Evolutionary conservation across 129 eudicot species (phyloP), one percentile per base, ranked within the genome.

Genomic region (Calendula officinalis): DNA sequence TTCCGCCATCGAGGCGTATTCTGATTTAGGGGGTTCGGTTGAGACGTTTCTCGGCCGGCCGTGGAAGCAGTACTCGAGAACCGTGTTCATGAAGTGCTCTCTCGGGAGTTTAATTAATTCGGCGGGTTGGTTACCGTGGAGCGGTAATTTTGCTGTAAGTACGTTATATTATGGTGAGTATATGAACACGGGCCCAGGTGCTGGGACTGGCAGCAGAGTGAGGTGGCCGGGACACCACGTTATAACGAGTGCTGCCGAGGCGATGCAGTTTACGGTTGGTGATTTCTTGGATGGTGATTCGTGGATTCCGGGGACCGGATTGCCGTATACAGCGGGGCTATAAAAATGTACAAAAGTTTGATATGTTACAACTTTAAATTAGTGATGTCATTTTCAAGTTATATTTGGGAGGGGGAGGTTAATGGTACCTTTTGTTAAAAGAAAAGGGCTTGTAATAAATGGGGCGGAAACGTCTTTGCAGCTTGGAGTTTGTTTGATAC

Each of bases 121-220:
- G 11, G 80, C 77, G 6, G 95, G 95, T 15, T 87, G 95, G 95
- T 14, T 59, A 0, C 83, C 80, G 0, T 83, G 87, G 95, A 64
- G 68, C 33, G 90, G 95, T 16, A 61, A 15, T 43, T 83, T 73
- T 61, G 90, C 80, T 8, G 40, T 83, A 39, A 81, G 60, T 12
- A 87, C 87, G 1, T 13, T 87, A 17, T 83, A 83, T 34, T 88
- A 84, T 35, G 92, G 78, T 6, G 96, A 88, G 50, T 88, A 88
- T 60, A 75, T 75, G 82, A 88, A 88, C 73, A 79, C 64, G 0
- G 96, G 96, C 2, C 62, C 66, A 13, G 96, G 96, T 22, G 89
- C 89, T 0, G 66, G 75, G 7, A 85, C 87, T 0, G 14, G 81
- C 8, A 82, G 83, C 3, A 72, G 94, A 63, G 89, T 88, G 6